These are phyloP conservation scores for Arthrinium puccinioides DNA, from an alignment of 2,329 filamentous ascomycete genomes.

Conservation along the genomic window DNA sequence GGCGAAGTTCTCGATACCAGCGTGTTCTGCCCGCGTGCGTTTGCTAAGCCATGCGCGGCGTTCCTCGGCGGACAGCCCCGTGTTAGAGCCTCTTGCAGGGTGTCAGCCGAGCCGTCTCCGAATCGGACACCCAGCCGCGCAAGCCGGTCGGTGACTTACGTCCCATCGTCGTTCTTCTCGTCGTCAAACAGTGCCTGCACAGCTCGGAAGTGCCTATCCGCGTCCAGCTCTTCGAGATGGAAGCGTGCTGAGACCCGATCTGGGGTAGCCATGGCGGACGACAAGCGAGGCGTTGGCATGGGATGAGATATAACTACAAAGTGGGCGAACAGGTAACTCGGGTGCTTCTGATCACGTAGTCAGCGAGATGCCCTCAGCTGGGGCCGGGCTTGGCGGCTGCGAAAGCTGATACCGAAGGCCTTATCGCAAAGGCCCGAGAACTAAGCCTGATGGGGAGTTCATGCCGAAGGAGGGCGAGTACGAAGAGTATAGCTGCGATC, in stretches of 20 bases:
- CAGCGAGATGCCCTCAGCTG: too few relatives aligned
- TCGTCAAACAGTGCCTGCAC: neutral
- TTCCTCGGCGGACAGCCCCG: neutral
- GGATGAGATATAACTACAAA: too few relatives aligned
- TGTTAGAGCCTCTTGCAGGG: neutral
- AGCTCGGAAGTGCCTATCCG: neutral
- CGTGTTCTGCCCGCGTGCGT: neutral
- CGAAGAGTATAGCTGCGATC: too few relatives aligned
- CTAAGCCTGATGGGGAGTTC: too few relatives aligned
- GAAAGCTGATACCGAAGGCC: too few relatives aligned
- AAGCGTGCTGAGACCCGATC: neutral
- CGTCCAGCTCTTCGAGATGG: neutral
- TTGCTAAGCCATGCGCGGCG: neutral
- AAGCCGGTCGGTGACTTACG: neutral
- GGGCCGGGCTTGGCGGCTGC: too few relatives aligned
- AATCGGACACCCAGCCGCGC: neutral
- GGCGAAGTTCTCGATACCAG: constrained; percentile 2
- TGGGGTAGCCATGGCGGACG: neutral
- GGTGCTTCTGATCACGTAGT: too few relatives aligned
- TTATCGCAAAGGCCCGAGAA: too few relatives aligned
- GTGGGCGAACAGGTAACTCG: too few relatives aligned
- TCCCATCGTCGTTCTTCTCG: neutral
- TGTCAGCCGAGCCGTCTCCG: neutral
- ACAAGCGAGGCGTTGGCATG: too few relatives aligned
- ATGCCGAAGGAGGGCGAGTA: too few relatives aligned